A percentile compares a stretch with the other conserved stretches of the same genome.
phyloP scores from a whole-genome alignment of 345 rosid species.

The Firmiana major region DNA sequence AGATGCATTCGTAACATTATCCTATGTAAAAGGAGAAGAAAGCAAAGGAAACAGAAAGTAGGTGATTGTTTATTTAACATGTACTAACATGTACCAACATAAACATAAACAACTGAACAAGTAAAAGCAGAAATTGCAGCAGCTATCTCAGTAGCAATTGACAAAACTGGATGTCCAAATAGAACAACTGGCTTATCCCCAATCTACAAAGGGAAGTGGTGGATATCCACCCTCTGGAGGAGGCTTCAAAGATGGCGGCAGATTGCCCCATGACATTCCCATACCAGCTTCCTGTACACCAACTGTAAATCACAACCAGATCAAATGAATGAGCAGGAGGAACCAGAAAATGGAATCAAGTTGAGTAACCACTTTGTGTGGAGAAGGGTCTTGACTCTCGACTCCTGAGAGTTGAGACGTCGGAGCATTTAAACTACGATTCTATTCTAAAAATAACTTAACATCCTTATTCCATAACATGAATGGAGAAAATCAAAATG shows the following conservation, averaged over 20 bases:
- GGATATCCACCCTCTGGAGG: conserved; percentile 79
- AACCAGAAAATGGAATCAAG: no score
- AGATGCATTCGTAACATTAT: no score
- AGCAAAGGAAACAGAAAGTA: neutral
- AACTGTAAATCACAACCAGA: conserved; percentile 29
- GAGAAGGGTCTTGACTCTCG: neutral
- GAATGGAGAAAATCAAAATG: neutral
- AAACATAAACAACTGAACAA: neutral
- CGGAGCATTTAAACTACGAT: neutral
- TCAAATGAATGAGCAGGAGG: no score
- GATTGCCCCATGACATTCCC: conserved; percentile 65
- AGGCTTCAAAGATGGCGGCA: conserved; percentile 87
- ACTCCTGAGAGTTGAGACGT: neutral
- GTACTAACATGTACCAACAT: no score
- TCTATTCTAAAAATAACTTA: neutral
- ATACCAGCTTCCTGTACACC: conserved; percentile 31
- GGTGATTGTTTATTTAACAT: neutral
- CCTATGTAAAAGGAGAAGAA: neutral
- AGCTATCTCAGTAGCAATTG: neutral
- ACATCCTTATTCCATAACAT: neutral
- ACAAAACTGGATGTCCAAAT: neutral
- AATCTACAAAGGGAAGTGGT: conserved; percentile 56
- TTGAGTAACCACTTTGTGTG: neutral
- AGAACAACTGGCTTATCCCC: conserved; percentile 49
- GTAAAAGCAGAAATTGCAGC: neutral